Base-by-base conservation (phyloP, 2,329 filamentous ascomycete species). In the Aureobasidium sp. region DNA sequence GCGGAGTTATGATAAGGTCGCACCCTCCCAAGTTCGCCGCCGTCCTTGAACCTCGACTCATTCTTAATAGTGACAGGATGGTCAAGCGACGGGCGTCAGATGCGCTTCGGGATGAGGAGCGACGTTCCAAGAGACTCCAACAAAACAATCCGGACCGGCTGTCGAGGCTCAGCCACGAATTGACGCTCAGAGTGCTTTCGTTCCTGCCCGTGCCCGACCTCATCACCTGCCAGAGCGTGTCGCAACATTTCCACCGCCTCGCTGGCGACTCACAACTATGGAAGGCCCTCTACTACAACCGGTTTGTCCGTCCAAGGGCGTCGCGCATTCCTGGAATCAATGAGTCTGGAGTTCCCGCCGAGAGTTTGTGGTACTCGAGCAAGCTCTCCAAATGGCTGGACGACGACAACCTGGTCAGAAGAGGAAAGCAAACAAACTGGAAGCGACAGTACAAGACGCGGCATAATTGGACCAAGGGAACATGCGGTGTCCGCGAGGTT, bases 401-500 rank as follows among this genome's bases (percentile, higher is more conserved):
- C 56, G 84, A 88, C 65, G 78, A 82, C 41, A 79, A 82, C 63
- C 70, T 83, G 8, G 80, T 88, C 25, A 76, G 75, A 61, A 75
- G 76, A 63, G 79, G 79, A 14, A 73, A 71, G 6, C 70, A 76
- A 22, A 86, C 83, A 51, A 84, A 94, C 70, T 97, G 92, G 92
- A 96, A 95, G 77, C 83, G 84, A 64, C 89, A 94, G 69, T 97
- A 95, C 75, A 90, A 88, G 69, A 79, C 97, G 55, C 83, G 90
- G 49, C 89, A 96, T 72, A 97, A 97, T 75, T 97, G 94, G 94
- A 84, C 89, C 1, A 84, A 82, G 65, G 94, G 93, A 0, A 86
- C 84, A 67, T 96, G 91, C 69, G 87, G 84, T 41, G 85, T 96
- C 14, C 86, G 88, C 39, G 89, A 96, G 73, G 83, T 97, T 34